Evolutionary conservation across 2,329 filamentous ascomycete species (phyloP).

Genomic region (Hirsutella minnesotensis): DNA sequence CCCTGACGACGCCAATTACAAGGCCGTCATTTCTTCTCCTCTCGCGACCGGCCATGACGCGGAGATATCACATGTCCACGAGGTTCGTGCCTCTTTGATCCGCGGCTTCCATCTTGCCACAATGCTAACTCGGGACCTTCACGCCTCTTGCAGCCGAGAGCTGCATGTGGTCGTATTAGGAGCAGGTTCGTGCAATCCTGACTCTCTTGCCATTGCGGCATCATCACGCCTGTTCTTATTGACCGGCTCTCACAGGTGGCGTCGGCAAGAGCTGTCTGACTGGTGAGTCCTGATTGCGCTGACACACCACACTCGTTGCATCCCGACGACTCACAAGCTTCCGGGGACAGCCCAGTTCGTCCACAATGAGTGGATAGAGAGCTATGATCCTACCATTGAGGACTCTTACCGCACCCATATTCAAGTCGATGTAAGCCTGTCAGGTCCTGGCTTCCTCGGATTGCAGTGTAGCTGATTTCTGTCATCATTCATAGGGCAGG

Average conservation of each 20-base stretch:
- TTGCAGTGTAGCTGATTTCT: no score
- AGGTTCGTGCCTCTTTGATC: constrained; percentile 3
- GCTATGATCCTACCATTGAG: constrained; percentile 69
- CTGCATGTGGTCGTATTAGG: constrained; percentile 76
- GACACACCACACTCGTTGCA: not conserved
- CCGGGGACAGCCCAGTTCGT: constrained; percentile 66
- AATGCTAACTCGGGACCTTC: not conserved
- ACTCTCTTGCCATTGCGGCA: not conserved
- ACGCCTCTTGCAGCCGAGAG: constrained; percentile 47
- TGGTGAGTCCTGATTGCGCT: constrained; percentile 37
- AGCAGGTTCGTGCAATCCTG: constrained; percentile 44
- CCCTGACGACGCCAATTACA: not conserved
- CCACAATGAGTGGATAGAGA: constrained; percentile 89
- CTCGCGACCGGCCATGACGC: constrained; percentile 4
- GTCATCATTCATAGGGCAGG: constrained; percentile 47
- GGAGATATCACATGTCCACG: constrained; percentile 6
- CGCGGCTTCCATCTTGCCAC: not conserved
- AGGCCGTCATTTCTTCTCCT: not conserved
- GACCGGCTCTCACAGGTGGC: constrained; percentile 47
- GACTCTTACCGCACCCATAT: constrained; percentile 66
- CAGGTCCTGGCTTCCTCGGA: no score
- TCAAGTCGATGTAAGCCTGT: constrained; percentile 66
- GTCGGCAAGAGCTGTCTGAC: constrained; percentile 90
- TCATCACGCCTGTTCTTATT: constrained; percentile 11
- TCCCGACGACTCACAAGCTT: not conserved